Conservation (phyloP, 73 alveolate species). For the Uronychia binucleata region DNA sequence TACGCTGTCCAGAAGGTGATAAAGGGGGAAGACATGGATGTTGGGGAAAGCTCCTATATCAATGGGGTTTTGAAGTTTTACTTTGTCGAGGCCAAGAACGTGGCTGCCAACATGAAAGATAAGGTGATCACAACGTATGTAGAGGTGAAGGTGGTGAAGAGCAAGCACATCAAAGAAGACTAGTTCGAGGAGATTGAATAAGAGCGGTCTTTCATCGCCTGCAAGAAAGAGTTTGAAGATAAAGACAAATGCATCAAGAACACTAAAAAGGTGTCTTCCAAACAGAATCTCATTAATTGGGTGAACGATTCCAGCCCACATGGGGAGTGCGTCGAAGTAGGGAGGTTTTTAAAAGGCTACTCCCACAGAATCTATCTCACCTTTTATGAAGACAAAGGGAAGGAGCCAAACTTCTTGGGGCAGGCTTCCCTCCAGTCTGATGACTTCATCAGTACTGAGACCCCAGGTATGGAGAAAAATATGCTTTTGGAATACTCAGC, state of each 20-base stretch:
- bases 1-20: no score
- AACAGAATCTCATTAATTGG: background rate
- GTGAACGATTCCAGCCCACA: background rate
- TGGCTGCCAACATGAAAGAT: background rate
- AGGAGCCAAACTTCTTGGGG: constrained; percentile 4
- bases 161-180: background rate
- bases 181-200: background rate
- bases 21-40: no score
- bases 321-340: constrained; percentile 1
- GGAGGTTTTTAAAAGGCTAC: background rate
- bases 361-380: background rate
- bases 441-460: constrained; percentile 24
- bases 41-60: background rate
- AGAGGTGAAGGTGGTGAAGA: background rate
- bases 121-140: background rate
- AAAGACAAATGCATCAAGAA: background rate
- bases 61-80: background rate
- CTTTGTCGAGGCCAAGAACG: background rate
- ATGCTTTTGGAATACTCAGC: background rate
- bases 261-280: background rate
- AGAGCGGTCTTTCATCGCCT: background rate
- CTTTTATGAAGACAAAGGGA: background rate
- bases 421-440: background rate
- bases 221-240: background rate
- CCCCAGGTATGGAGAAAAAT: constrained; percentile 27